Evolutionary conservation across 805 yeast genomes (phyloP).

Genomic region (Nakazawaea pomicola): DNA sequence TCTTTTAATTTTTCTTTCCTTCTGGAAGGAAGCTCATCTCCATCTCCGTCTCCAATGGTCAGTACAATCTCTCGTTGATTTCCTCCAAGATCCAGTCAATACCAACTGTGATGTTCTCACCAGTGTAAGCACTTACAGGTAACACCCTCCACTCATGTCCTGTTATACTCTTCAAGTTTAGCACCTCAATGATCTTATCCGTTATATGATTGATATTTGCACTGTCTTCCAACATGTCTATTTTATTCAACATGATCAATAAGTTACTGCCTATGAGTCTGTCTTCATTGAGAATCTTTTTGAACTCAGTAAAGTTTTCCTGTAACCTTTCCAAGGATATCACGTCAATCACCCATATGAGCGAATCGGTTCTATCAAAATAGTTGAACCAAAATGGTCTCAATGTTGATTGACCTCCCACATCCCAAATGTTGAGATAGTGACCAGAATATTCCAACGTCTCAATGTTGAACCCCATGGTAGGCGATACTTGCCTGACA

Average conservation of each 20-base stretch:
- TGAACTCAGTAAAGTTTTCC: constrained; percentile 65
- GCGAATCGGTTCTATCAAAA: constrained; percentile 72
- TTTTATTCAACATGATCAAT: constrained; percentile 68
- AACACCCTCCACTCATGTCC: constrained; percentile 37
- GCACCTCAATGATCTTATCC: constrained; percentile 16
- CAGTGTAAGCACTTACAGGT: constrained; percentile 46
- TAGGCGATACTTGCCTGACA: constrained; percentile 63
- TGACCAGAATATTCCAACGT: constrained; percentile 41
- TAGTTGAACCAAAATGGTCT: constrained; percentile 93
- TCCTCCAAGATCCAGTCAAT: constrained; percentile 40
- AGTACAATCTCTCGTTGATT: constrained; percentile 33
- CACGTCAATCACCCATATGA: constrained; percentile 85
- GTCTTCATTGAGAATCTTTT: constrained; percentile 58
- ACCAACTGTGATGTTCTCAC: constrained; percentile 33
- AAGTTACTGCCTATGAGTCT: constrained; percentile 64
- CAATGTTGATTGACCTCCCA: constrained; percentile 84
- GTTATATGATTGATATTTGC: constrained; percentile 18
- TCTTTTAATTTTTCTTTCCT: constrained; percentile 1
- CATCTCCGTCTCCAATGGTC: background rate
- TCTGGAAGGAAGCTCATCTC: background rate
- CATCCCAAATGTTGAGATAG: constrained; percentile 72
- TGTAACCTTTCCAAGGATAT: constrained; percentile 51
- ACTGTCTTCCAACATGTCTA: constrained; percentile 45
- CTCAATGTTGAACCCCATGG: constrained; percentile 84
- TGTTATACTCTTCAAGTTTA: constrained; percentile 28